A percentile compares a stretch with the other conserved stretches of the same genome.
phyloP scores from a whole-genome alignment of 2,329 filamentous ascomycete species.

The Venturia effusa region DNA sequence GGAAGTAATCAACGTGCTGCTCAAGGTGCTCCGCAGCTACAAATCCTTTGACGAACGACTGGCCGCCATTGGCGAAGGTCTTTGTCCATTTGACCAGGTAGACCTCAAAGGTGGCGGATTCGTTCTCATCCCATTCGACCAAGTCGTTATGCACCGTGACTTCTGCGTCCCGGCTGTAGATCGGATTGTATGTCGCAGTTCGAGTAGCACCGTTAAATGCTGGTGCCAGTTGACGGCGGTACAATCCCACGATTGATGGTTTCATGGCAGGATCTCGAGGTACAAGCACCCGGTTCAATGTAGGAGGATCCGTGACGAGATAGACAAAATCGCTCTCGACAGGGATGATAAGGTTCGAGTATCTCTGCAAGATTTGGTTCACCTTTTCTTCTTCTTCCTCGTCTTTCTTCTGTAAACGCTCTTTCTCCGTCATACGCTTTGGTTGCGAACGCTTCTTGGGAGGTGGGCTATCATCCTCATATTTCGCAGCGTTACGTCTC shows the following conservation, averaged over 20 bases:
- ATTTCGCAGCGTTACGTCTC: background rate
- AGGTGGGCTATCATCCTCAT: background rate
- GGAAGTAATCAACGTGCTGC: background rate
- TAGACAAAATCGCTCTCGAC: background rate
- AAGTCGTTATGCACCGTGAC: background rate
- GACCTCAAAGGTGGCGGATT: background rate
- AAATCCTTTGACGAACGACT: background rate
- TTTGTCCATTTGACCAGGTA: background rate
- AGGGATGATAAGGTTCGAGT: background rate
- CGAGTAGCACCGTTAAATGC: background rate
- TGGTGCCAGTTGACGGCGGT: background rate
- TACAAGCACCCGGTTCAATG: background rate
- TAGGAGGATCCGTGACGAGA: background rate
- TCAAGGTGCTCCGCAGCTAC: background rate
- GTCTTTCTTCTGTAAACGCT: background rate
- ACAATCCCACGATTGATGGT: background rate
- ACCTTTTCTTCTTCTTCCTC: too few relatives aligned
- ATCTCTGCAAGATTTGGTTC: too few relatives aligned
- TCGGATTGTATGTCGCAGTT: background rate
- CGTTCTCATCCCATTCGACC: background rate
- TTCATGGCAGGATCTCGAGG: background rate
- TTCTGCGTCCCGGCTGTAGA: background rate
- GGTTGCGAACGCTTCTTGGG: background rate
- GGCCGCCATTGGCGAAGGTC: background rate
- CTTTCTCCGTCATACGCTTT: background rate